Evolutionary conservation across 768 basidiomycete genomes (phyloP).

Genomic region (Boletus rex-veris): DNA sequence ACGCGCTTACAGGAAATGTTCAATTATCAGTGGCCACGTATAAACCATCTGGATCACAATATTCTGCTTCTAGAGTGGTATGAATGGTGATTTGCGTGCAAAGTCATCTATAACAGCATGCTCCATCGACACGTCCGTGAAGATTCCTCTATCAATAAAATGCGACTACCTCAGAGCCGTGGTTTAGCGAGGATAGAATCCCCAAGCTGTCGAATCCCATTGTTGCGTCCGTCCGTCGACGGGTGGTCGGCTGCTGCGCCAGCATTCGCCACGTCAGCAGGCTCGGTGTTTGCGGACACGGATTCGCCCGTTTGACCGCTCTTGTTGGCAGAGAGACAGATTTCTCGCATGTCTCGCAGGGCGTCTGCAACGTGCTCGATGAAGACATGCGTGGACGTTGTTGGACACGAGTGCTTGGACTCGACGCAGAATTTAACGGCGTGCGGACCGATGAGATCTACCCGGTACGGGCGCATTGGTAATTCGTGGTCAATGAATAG

Average conservation of each 20-base stretch:
- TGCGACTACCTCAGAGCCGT: conserved; percentile 11
- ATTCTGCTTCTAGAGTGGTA: neutral
- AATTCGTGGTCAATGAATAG: neutral
- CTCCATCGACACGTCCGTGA: neutral
- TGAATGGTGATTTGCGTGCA: conserved; percentile 8
- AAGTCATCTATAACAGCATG: neutral
- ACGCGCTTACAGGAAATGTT: too few relatives aligned
- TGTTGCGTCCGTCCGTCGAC: neutral
- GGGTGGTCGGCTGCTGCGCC: neutral
- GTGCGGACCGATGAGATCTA: conserved; percentile 78
- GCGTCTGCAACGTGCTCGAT: conserved; percentile 58
- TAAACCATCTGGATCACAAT: neutral
- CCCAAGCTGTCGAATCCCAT: neutral
- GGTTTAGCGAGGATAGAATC: conserved; percentile 11
- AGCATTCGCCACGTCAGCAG: neutral
- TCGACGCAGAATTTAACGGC: conserved; percentile 92
- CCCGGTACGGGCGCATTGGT: neutral
- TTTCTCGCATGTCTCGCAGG: conserved; percentile 62
- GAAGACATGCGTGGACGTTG: conserved; percentile 70
- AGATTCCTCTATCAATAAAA: neutral
- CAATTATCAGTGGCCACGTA: too few relatives aligned
- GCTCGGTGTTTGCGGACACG: neutral
- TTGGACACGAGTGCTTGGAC: conserved; percentile 67
- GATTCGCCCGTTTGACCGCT: conserved; percentile 4
- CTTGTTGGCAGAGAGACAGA: conserved; percentile 37